These are phyloP conservation scores for Bassia scoparia DNA, from an alignment of 148 eudicot genomes.

Conservation along the genomic window DNA sequence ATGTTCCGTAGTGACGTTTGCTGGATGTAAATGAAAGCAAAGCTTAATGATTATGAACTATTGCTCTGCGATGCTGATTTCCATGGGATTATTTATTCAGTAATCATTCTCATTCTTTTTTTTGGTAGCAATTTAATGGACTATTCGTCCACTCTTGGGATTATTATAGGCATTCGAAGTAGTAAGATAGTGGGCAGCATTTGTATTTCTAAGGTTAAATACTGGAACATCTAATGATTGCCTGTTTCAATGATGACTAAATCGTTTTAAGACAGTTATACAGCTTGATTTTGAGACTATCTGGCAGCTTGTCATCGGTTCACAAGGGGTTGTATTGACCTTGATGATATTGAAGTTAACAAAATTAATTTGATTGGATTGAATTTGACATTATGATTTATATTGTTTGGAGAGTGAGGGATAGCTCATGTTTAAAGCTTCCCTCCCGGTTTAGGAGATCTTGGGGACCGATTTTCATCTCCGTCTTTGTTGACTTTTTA, in stretches of 20 bases:
- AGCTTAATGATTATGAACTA: conserved; percentile 12
- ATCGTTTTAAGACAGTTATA: conserved; percentile 8
- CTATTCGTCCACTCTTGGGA: no score
- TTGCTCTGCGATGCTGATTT: background rate
- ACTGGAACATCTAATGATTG: background rate
- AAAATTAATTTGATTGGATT: no score
- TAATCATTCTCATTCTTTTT: background rate
- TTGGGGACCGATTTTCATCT: no score
- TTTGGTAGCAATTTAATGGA: background rate
- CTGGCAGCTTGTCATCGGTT: background rate
- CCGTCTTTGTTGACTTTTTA: no score
- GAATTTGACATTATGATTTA: no score
- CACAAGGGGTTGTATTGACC: background rate
- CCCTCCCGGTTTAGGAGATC: no score
- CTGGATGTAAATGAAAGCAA: conserved; percentile 35
- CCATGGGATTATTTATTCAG: background rate
- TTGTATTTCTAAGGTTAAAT: background rate
- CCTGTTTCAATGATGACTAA: conserved; percentile 26
- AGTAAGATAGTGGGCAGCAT: no score
- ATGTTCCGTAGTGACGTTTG: conserved; percentile 51
- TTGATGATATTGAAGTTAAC: no score
- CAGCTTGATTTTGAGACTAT: background rate
- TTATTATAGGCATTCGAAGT: no score
- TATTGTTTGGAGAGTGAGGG: no score
- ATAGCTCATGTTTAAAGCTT: no score